Evolutionary conservation across 345 rosid species (phyloP).

Genomic region (Populus simonii): DNA sequence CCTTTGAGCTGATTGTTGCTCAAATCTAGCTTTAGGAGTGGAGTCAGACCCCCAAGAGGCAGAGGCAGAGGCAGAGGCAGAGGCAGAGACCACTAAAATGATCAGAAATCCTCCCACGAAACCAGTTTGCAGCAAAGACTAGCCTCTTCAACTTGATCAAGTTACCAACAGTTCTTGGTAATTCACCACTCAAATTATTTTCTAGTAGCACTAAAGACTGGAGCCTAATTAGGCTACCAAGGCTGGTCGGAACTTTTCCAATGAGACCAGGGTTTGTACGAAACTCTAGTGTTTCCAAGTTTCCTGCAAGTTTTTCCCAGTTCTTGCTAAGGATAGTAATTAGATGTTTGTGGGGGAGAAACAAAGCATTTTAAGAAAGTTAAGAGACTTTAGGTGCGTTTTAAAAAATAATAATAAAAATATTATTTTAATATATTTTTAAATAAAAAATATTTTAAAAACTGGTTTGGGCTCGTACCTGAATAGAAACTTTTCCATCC

Average conservation of each 20-base stretch:
- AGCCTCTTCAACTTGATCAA: conserved; percentile 58
- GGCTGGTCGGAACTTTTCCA: conserved; percentile 58
- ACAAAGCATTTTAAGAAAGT: conserved; percentile 61
- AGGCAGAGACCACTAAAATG: conserved; percentile 50
- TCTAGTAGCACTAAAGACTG: conserved; percentile 72
- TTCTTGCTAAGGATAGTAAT: conserved; percentile 35
- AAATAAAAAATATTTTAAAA: no score
- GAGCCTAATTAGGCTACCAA: conserved; percentile 55
- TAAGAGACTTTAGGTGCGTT: conserved; percentile 69
- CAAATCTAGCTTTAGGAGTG: conserved; percentile 69
- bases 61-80: conserved; percentile 43
- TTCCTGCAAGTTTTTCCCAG: conserved; percentile 57
- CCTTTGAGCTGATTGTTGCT: conserved; percentile 70
- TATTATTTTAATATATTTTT: no score
- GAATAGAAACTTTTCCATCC: no score
- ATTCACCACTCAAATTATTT: conserved; percentile 57
- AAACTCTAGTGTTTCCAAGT: conserved; percentile 66
- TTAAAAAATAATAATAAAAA: no score
- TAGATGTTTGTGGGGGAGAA: conserved; percentile 35
- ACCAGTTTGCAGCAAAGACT: conserved; percentile 64
- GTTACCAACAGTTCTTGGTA: conserved; percentile 52
- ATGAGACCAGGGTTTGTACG: conserved; percentile 70
- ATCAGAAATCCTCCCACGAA: conserved; percentile 59
- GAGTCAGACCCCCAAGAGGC: conserved; percentile 48
- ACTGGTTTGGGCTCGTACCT: no score